phyloP scores from a whole-genome alignment of 225 moss, liverwort and hornwort species.

The Straminergon stramineum region DNA sequence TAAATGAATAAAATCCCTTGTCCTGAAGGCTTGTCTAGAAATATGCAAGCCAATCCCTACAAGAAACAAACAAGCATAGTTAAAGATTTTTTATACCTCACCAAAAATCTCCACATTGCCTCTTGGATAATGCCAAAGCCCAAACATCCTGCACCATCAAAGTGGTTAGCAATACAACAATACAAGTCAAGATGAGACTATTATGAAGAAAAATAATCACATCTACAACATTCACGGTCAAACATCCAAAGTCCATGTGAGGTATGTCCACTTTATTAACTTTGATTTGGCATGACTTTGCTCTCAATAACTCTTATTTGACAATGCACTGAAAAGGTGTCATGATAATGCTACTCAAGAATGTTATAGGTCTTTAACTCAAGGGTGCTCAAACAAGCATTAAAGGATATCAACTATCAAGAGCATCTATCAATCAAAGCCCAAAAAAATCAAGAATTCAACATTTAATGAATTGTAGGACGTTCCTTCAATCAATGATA shows the following conservation, averaged over 20 bases:
- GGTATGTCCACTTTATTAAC: no score
- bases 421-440: not conserved
- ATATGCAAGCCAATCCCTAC: not conserved
- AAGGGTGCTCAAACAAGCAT: not conserved
- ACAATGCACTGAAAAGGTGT: fast-evolving
- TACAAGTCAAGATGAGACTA: not conserved
- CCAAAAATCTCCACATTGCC: conserved; percentile 74
- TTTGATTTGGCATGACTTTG: not conserved
- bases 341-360: not conserved
- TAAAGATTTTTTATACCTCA: conserved; percentile 38
- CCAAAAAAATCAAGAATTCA: not conserved
- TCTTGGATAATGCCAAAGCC: conserved; percentile 85
- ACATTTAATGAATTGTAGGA: not conserved
- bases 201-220: not conserved
- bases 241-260: not conserved
- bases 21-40: not conserved
- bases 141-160: conserved; percentile 41
- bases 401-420: not conserved
- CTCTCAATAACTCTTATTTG: not conserved
- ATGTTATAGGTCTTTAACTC: not conserved
- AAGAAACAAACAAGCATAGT: not conserved
- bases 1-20: no score
- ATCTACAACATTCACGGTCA: not conserved
- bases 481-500: not conserved
- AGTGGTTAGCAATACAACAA: not conserved